These are phyloP conservation scores for Lepidium africanum DNA, from an alignment of 345 rosid species.

Conservation along the genomic window DNA sequence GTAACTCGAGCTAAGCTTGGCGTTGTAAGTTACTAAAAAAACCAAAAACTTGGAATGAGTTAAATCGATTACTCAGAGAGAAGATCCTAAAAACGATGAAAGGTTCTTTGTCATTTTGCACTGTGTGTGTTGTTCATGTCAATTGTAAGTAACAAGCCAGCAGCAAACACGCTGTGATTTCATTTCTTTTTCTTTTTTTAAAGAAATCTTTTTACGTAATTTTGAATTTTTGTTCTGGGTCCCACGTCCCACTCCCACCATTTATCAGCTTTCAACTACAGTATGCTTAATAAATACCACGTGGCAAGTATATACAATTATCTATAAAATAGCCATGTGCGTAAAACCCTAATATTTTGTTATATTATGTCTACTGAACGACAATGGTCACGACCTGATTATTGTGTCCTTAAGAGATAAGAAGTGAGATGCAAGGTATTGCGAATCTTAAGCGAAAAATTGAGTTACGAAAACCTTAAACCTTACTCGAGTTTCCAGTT, in stretches of 20 bases:
- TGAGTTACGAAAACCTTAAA: background rate
- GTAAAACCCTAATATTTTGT: no score
- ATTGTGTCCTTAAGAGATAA: background rate
- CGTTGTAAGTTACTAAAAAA: background rate
- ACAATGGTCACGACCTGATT: background rate
- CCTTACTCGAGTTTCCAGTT: background rate
- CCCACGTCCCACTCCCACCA: background rate
- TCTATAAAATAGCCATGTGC: no score
- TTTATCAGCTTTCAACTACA: slow-evolving; percentile 1
- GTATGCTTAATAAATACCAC: background rate
- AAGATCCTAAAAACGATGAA: slow-evolving; percentile 18
- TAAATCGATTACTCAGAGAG: background rate
- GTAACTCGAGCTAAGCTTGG: background rate
- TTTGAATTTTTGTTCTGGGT: slow-evolving; percentile 6
- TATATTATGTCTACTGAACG: background rate
- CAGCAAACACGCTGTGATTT: background rate
- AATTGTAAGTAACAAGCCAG: slow-evolving; percentile 12
- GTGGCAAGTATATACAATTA: no score
- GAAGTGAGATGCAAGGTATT: background rate
- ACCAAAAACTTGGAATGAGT: background rate
- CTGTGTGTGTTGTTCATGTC: slow-evolving; percentile 21
- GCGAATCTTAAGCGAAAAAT: background rate
- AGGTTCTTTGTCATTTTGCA: slow-evolving; percentile 11
- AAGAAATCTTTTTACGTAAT: background rate
- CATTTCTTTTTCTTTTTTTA: background rate